Base-by-base conservation (phyloP, 2,329 filamentous ascomycete genomes). In the Epichloe baconii region DNA sequence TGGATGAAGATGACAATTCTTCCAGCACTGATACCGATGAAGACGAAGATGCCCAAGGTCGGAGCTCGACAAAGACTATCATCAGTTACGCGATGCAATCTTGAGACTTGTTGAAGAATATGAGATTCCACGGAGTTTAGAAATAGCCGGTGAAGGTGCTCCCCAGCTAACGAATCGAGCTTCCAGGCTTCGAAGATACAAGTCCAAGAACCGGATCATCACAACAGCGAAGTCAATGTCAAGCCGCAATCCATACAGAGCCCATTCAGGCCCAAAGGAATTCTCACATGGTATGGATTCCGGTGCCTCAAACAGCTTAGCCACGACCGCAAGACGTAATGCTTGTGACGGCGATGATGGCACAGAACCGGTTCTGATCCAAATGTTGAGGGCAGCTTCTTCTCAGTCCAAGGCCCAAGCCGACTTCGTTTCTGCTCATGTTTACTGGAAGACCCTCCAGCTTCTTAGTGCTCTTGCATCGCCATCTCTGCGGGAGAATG, bases 371-470 rank as follows among this genome's bases (percentile, higher is more conserved):
- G 76, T 84, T 5, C 68, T 88, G 11, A 75, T 87, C 41, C 76
- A 78, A 1, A 89, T 90, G 83, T 76, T 90, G 31, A 82, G 85
- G 56, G 83, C 84, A 17, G 87, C 87, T 15, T 86, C 85, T 57
- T 76, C 82, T 1, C 85, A 88, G 63, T 89, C 86, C 51, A 82
- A 86, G 58, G 81, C 85, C 23, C 80, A 86, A 54, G 86, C 85
- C 0, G 88, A 95, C 63, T 95, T 89, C 60, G 81, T 93, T 47
- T 84, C 84, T 34, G 85, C 88, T 1, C 87, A 94, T 58, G 76
- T 87, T 48, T 95, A 91, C 71, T 91, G 86, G 82, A 86, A 84
- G 62, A 89, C 88, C 0, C 70, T 91, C 31, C 81, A 86, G 54
- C 84, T 88, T 55, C 75, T 95, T 17, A 79, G 80, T 58, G 76